Evolutionary conservation across 148 eudicot species (phyloP).

Genomic region (Camellia sinensis): DNA sequence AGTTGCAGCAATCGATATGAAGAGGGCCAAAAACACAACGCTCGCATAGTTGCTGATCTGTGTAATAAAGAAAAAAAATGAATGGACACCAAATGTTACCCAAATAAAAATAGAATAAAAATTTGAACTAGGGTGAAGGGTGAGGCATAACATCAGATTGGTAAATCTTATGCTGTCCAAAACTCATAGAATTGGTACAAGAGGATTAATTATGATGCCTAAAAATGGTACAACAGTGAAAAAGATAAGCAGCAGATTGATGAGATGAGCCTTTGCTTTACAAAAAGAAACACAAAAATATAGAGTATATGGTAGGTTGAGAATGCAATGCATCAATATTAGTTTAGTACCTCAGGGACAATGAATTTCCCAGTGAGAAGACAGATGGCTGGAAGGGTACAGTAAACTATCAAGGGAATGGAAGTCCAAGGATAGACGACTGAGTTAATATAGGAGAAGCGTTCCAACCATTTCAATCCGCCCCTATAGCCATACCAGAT

Average conservation of each 20-base stretch:
- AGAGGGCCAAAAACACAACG: constrained; percentile 70
- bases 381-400: constrained; percentile 60
- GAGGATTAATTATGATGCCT: not conserved
- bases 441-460: constrained; percentile 58
- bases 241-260: not conserved
- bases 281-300: no score
- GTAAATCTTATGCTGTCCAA: not conserved
- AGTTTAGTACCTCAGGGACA: constrained; percentile 51
- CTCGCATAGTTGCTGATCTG: constrained; percentile 96
- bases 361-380: constrained; percentile 61
- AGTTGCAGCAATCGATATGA: constrained; percentile 72
- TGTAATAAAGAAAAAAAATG: not conserved
- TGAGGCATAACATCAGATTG: not conserved
- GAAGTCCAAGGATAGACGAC: constrained; percentile 63
- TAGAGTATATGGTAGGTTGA: no score
- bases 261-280: no score
- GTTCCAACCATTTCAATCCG: constrained; percentile 54
- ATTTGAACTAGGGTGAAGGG: not conserved
- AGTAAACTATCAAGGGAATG: constrained; percentile 55
- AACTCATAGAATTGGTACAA: not conserved
- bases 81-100: not conserved
- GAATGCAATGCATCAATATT: no score
- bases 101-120: not conserved
- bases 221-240: not conserved
- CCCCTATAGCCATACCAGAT: constrained; percentile 58